Evolutionary conservation across 164 flowering plant genomes (phyloP).

Genomic region (Nymphaea colorata): DNA sequence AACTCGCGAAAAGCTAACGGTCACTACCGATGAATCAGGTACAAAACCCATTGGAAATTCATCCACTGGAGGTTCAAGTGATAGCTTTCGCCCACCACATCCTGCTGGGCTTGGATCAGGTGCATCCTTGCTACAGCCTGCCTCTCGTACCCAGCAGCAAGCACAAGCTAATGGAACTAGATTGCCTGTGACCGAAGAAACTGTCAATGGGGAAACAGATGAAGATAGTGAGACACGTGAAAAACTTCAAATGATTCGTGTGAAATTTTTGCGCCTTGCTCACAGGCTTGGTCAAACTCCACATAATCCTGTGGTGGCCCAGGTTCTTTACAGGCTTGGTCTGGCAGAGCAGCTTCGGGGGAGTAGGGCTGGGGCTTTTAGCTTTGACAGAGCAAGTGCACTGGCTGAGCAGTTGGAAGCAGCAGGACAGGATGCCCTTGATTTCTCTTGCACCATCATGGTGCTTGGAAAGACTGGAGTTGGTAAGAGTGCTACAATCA

Average conservation of each 20-base stretch:
- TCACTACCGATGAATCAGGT: neutral
- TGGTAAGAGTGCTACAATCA: conserved; percentile 97
- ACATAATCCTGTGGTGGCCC: conserved; percentile 97
- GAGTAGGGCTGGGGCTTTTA: conserved; percentile 69
- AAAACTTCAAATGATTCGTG: conserved; percentile 92
- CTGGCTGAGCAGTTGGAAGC: conserved; percentile 98
- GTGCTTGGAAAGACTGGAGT: conserved; percentile 94
- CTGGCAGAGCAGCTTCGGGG: conserved; percentile 94
- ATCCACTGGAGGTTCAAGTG: neutral
- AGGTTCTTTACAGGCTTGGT: conserved; percentile 88
- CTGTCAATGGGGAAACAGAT: conserved; percentile 61
- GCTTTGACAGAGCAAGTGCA: conserved; percentile 97
- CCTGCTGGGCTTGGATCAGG: conserved; percentile 98
- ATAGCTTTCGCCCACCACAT: conserved; percentile 27
- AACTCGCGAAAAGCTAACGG: neutral
- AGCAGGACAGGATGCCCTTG: conserved; percentile 77
- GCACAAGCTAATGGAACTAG: conserved; percentile 59
- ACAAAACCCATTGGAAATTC: neutral
- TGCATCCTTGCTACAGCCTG: conserved; percentile 73
- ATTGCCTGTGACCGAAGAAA: conserved; percentile 49
- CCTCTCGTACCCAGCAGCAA: conserved; percentile 56
- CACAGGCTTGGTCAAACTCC: conserved; percentile 98
- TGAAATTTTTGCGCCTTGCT: conserved; percentile 93
- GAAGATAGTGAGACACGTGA: conserved; percentile 93
- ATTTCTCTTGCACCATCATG: conserved; percentile 94